Evolutionary conservation across 768 basidiomycete genomes (phyloP).

Genomic region (Tricholoma sp.): DNA sequence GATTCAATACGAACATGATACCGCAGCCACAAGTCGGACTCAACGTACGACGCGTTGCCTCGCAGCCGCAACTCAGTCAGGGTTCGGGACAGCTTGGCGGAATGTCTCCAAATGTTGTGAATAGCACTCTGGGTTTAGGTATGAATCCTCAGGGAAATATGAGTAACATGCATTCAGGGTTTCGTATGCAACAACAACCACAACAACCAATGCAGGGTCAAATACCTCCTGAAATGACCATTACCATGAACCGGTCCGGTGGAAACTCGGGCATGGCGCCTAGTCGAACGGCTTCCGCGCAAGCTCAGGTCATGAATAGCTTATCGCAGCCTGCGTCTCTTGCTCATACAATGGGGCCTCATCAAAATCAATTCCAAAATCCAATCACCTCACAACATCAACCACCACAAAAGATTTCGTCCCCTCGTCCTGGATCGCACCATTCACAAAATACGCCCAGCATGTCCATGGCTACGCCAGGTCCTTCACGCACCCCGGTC

Average conservation of each 20-base stretch:
- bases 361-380: conserved; percentile 34
- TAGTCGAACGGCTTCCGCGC: conserved; percentile 38
- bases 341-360: conserved; percentile 26
- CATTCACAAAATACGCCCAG: conserved; percentile 34
- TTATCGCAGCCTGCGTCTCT: conserved; percentile 32
- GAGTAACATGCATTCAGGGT: conserved; percentile 30
- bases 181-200: conserved; percentile 33
- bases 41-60: conserved; percentile 47
- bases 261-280: conserved; percentile 36
- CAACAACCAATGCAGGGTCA: conserved; percentile 8
- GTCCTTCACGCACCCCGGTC: conserved; percentile 33
- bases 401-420: conserved; percentile 29
- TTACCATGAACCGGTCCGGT: conserved; percentile 35
- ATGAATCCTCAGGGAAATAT: conserved; percentile 43
- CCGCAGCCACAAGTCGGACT: conserved; percentile 30
- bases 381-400: conserved; percentile 33
- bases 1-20: conserved; percentile 37
- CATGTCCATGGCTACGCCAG: conserved; percentile 32
- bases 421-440: conserved; percentile 35
- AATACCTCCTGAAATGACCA: conserved; percentile 37
- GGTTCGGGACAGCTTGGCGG: conserved; percentile 27
- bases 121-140: conserved; percentile 34
- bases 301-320: conserved; percentile 45
- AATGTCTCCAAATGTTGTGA: conserved; percentile 28
- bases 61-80: conserved; percentile 49